phyloP scores from a whole-genome alignment of 2,329 filamentous ascomycete species.

The Uncinocarpus reesii region DNA sequence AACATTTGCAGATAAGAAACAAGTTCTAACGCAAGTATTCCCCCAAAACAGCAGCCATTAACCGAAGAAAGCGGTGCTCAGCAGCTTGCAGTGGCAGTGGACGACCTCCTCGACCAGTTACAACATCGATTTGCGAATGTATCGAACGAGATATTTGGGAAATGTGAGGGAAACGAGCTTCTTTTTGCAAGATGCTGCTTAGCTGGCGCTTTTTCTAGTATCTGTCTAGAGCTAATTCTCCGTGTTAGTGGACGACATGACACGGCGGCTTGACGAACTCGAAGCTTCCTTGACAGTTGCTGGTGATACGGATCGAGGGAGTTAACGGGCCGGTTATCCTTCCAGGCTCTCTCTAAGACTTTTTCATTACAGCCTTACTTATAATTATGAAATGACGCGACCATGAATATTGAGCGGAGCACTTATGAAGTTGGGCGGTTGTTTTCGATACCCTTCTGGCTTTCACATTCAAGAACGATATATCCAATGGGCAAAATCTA shows the following conservation, averaged over 20 bases:
- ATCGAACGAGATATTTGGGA: constrained; percentile 76
- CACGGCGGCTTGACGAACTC: constrained; percentile 69
- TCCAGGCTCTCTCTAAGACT: background rate
- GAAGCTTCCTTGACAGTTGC: constrained; percentile 59
- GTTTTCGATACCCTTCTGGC: background rate
- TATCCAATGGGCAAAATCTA: background rate
- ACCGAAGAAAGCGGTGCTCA: constrained; percentile 21
- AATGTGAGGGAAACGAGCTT: constrained; percentile 51
- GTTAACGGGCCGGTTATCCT: background rate
- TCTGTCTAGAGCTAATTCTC: too few relatives aligned
- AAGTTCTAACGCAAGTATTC: too few relatives aligned
- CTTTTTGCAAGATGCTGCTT: too few relatives aligned
- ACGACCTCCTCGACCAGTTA: constrained; percentile 74
- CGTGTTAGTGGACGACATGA: constrained; percentile 88
- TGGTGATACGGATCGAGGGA: constrained; percentile 34
- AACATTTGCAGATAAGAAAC: too few relatives aligned
- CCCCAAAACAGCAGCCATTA: constrained; percentile 9
- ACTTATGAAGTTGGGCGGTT: background rate
- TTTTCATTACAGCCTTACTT: background rate
- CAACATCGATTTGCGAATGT: constrained; percentile 77
- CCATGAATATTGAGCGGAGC: background rate
- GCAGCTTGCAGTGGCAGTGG: constrained; percentile 65
- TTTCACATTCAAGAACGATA: too few relatives aligned
- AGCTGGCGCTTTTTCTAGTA: too few relatives aligned
- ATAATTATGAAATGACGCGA: background rate